A percentile compares a stretch with the other conserved stretches of the same genome.
These are phyloP conservation scores for Fusarium sp. DNA, from an alignment of 2,329 filamentous ascomycete genomes.

Conservation along the genomic window DNA sequence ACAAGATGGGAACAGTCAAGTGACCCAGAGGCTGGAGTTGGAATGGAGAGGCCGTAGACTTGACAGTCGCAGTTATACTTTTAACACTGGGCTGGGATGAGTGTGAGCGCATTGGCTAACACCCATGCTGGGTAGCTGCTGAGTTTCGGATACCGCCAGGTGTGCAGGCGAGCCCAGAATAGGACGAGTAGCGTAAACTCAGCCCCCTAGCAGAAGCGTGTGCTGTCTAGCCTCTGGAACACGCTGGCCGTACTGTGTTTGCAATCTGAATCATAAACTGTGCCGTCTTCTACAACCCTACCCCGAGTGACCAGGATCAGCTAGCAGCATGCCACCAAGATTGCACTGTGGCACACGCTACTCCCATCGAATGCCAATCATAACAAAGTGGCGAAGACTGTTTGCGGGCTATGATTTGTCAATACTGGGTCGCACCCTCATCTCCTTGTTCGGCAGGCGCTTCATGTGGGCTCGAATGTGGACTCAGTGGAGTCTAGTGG, in stretches of 20 bases:
- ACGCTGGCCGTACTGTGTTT: conserved; percentile 40
- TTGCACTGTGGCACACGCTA: conserved; percentile 50
- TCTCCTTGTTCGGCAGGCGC: conserved; percentile 44
- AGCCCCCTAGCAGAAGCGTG: conserved; percentile 36
- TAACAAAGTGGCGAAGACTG: conserved; percentile 50
- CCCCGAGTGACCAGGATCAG: conserved; percentile 31
- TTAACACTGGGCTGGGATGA: conserved; percentile 43
- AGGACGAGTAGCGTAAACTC: conserved; percentile 39
- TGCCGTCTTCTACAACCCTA: conserved; percentile 37
- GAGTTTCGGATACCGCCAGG: conserved; percentile 40
- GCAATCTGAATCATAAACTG: conserved; percentile 36
- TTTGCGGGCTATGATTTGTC: conserved; percentile 51
- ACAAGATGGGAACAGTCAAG: conserved; percentile 39
- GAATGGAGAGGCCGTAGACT: conserved; percentile 45
- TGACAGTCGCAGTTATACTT: conserved; percentile 15
- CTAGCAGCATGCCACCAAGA: conserved; percentile 50
- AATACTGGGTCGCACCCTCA: conserved; percentile 41
- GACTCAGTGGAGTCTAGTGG: conserved; percentile 28
- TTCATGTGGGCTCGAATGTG: conserved; percentile 30
- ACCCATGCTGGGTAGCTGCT: conserved; percentile 40
- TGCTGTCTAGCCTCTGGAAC: conserved; percentile 35
- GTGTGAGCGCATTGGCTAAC: conserved; percentile 23
- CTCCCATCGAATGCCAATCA: conserved; percentile 50
- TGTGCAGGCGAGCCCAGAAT: conserved; percentile 25
- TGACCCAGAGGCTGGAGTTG: conserved; percentile 38